phyloP scores from a whole-genome alignment of 169 alveolate genomes.

The Plasmodium sp. region DNA sequence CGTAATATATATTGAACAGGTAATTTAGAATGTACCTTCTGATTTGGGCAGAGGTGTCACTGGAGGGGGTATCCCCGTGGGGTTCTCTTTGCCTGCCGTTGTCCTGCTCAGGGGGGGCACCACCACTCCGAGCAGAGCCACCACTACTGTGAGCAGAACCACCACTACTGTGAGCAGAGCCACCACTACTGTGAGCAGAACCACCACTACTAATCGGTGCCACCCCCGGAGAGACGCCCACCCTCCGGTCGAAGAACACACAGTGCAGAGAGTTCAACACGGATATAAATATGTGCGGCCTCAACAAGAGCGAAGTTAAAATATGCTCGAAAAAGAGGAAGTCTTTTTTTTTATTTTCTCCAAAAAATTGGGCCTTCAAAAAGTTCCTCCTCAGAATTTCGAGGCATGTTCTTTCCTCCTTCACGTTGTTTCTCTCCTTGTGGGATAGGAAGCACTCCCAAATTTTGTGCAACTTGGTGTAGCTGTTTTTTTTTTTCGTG shows the following conservation, averaged over 20 bases:
- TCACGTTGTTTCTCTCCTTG: slow-evolving; percentile 23
- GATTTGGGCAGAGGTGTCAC: background rate
- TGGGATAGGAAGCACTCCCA: slow-evolving; percentile 48
- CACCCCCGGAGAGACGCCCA: background rate
- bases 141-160: background rate
- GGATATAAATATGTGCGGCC: slow-evolving; percentile 46
- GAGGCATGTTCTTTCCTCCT: slow-evolving; percentile 22
- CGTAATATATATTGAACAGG: slow-evolving; percentile 54
- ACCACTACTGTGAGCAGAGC: background rate
- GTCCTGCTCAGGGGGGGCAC: background rate
- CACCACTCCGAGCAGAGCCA: background rate
- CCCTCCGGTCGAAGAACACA: background rate
- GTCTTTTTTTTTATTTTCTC: slow-evolving; percentile 66
- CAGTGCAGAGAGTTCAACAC: slow-evolving; percentile 21
- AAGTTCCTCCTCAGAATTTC: slow-evolving; percentile 38
- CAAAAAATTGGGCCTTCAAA: slow-evolving; percentile 44
- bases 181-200: background rate
- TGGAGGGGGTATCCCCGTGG: background rate
- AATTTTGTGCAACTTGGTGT: slow-evolving; percentile 22
- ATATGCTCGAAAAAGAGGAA: slow-evolving; percentile 61
- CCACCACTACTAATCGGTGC: background rate
- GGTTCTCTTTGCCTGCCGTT: background rate
- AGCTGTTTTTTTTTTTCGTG: background rate
- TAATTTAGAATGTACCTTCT: slow-evolving; percentile 49
- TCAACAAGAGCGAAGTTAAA: slow-evolving; percentile 28